phyloP scores from a whole-genome alignment of 1,284 basidiomycete genomes.

The Leccinum proliferum region DNA sequence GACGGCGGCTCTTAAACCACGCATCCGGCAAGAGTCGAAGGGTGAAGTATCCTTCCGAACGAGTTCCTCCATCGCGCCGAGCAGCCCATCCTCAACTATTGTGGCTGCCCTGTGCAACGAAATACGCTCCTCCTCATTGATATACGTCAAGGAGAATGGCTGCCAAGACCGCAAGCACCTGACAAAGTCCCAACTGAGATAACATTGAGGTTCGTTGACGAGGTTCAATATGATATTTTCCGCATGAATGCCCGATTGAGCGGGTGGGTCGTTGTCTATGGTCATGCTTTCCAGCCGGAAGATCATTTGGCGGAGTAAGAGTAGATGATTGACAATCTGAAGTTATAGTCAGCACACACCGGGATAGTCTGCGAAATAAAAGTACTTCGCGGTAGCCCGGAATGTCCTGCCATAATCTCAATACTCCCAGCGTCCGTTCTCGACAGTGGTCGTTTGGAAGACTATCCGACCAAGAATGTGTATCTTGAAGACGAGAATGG shows the following conservation, averaged over 20 bases:
- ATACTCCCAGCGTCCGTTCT: constrained; percentile 53
- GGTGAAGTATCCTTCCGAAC: constrained; percentile 20
- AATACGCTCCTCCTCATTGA: constrained; percentile 53
- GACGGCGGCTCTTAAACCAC: constrained; percentile 57
- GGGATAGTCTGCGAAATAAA: constrained; percentile 31
- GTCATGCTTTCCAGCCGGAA: constrained; percentile 25
- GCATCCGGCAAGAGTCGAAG: constrained; percentile 43
- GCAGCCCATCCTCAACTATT: constrained; percentile 59
- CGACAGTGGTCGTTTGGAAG: constrained; percentile 59
- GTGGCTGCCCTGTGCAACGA: constrained; percentile 53
- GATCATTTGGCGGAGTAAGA: constrained; percentile 24
- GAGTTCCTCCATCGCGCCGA: constrained; percentile 59
- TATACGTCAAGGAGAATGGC: constrained; percentile 48
- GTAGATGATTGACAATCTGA: constrained; percentile 24
- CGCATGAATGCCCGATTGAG: constrained; percentile 55
- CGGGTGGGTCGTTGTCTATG: constrained; percentile 53
- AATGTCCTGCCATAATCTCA: constrained; percentile 63
- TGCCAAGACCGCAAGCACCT: constrained; percentile 45
- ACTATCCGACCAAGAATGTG: constrained; percentile 90
- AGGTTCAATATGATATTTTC: constrained; percentile 62
- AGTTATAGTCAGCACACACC: constrained; percentile 3
- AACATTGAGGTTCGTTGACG: constrained; percentile 53
- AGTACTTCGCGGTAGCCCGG: constrained; percentile 33
- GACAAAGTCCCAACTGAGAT: constrained; percentile 52
- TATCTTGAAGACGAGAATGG: constrained; percentile 90